Conservation (phyloP, 768 basidiomycete species). For the Phallus indusiatus region DNA sequence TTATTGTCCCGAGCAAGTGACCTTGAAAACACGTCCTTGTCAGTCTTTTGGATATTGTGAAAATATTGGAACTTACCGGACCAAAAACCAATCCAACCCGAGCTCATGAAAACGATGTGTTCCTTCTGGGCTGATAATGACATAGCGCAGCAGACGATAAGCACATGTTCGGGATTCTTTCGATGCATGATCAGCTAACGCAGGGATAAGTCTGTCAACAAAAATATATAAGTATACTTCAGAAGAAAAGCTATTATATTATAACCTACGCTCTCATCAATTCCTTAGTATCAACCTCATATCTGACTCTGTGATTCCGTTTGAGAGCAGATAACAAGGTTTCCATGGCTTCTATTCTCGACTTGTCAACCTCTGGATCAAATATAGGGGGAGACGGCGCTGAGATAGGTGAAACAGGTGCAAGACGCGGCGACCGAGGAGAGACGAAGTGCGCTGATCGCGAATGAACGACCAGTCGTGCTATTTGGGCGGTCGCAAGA, state of each 20-base stretch:
- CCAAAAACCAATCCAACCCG: conserved; percentile 81
- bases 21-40: conserved; percentile 29
- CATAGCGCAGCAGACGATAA: conserved; percentile 76
- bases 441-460: conserved; percentile 24
- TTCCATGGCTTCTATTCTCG: conserved; percentile 54
- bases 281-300: conserved; percentile 61
- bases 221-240: background rate
- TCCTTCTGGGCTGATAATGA: conserved; percentile 62
- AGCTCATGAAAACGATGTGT: conserved; percentile 54
- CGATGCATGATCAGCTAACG: conserved; percentile 63
- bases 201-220: conserved; percentile 56
- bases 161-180: conserved; percentile 71
- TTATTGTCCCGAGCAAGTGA: conserved; percentile 81
- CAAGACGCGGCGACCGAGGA: conserved; percentile 14
- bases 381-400: conserved; percentile 15
- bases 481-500: conserved; percentile 51
- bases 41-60: background rate
- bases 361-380: conserved; percentile 36
- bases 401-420: conserved; percentile 24
- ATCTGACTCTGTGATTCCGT: conserved; percentile 64
- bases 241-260: background rate
- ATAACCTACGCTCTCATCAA: conserved; percentile 56
- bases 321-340: conserved; percentile 57
- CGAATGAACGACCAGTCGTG: conserved; percentile 40
- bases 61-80: conserved; percentile 49